Evolutionary conservation across 805 yeast species (phyloP), one percentile per base, ranked within the genome.

Genomic region (Naumovozyma baii): DNA sequence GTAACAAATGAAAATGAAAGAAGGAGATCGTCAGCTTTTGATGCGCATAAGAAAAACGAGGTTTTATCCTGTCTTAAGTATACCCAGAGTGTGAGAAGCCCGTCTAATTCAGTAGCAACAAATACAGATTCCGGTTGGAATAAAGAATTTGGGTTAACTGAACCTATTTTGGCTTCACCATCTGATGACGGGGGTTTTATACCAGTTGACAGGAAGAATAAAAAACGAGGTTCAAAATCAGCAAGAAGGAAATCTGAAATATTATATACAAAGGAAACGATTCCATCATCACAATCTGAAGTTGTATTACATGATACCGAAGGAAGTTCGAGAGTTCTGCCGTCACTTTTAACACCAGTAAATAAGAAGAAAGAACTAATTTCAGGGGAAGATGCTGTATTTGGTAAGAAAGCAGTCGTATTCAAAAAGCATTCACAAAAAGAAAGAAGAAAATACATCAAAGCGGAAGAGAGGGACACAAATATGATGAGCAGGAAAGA

Each of bases 341-440:
- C 26, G 10, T 22, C 26, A 22, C 26, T 22, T 7, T 10, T 22
- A 10, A 10, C 10, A 7, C 26, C 7, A 10, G 26, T 7, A 22
- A 22, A 22, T 22, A 10, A 22, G 26, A 10, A 22, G 26, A 22
- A 10, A 10, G 26, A 22, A 10, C 7, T 10, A 22, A 10, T 10
- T 10, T 10, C 26, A 10, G 26, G 10, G 10, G 10, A 7, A 22
- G 26, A 22, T 10, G 26, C 10, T 22, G 10, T n/a, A n/a, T n/a
- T 5, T n/a, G 14, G 14, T 14, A 54, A 49, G 30, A 36, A 46
- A 7, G 38, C 35, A 4, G 50, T 47, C 10, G 18, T 47, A 12
- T 53, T 56, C 35, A 58, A 52, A 40, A 58, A 58, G 31, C 38
- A 45, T 31, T 45, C 58, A 9, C 63, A 58, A 34, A 58, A 52